Evolutionary conservation across 305 asterid genomes (phyloP), one percentile per base, ranked within the genome.

Genomic region (Stenogyne calaminthoides): DNA sequence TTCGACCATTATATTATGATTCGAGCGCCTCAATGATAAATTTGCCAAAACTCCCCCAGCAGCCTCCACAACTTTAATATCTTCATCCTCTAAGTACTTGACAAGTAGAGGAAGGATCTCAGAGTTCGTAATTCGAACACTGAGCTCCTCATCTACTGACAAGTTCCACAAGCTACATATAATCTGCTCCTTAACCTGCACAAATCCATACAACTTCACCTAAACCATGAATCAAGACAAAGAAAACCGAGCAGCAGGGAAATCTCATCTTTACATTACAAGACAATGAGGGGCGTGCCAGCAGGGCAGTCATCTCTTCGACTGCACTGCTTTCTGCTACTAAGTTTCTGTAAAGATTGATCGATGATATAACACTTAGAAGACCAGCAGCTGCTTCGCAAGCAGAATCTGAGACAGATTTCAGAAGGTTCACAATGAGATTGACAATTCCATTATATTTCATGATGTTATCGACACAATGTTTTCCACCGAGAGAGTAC

Each of bases 301-400:
- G 75, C 68, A 91, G 68, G 84, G 69, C 82, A 29, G 89, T 79
- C 65, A 91, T 84, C 87, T 89, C 98, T 85, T 91, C 97, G 67
- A 93, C 78, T 29, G 97, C 93, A 59, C 96, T 96, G 78, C 96
- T 88, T 76, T 71, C 87, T 16, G 92, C 97, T 36, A 93, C 96
- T 16, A 75, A 61, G 46, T 83, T 87, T 82, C 96, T 87, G 74
- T 91, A 89, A 12, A 73, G 64, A 76, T 91, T 86, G 77, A 87
- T 64, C 0, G 96, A 82, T 47, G 97, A 91, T 36, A 87, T 71
- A 57, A 71, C 82, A 74, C 96, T 82, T 74, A 93, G 83, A 70
- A 93, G 82, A 54, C 96, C 97, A 69, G 96, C 92, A 71, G 98
- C 97, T 52, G 92, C 97, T 88, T 91, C 98, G 72, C 96, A 86